Evolutionary conservation across 192 early-diverging fungal genomes (phyloP), one percentile per base, ranked within the genome.

Genomic region (Phycomyces blakesleeanus): DNA sequence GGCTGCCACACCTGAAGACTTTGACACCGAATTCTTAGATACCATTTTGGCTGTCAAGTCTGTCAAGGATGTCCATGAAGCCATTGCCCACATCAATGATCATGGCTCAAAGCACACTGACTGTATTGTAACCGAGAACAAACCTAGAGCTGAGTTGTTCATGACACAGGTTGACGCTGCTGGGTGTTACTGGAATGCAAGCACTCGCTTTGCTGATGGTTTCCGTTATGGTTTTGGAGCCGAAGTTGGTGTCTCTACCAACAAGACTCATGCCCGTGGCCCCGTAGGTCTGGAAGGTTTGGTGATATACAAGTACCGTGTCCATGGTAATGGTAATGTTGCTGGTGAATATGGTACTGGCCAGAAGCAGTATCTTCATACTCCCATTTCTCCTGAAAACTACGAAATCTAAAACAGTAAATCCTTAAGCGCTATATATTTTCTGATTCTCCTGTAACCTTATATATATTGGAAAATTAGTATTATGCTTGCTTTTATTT

Each of bases 151-250:
- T 1, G 84, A 94, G 55, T 72, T 66, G 57, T 99, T 97, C 69
- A 92, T 99, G 95, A 80, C 82, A 7, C 75, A 84, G 21, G 95
- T 99, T 4, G 97, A 99, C 74, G 89, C 96, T 1, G 95, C 97
- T n/a, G 97, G 95, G 15, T 93, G 94, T 24, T 99, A 91, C 76
- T 96, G 92, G 91, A 99, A 99, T 69, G 94, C 94, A 5, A 88
- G 85, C 61, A 96, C 93, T 20, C 79, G 97, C 18, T 97, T 98
- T 79, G 93, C 97, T 37, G 97, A 98, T 72, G 97, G 97, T 7
- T 98, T 98, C 86, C 84, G 95, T 57, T 97, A 96, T 77, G 97
- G 97, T 16, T 98, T 98, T 80, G 97, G 97, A 27, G 90, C 97
- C 0, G 97, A 98, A 76, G 94, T 98, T 62, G 97, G 97, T 25